These are phyloP conservation scores for Scedosporium apiospermum DNA, from an alignment of 2,329 filamentous ascomycete genomes.

Conservation along the genomic window DNA sequence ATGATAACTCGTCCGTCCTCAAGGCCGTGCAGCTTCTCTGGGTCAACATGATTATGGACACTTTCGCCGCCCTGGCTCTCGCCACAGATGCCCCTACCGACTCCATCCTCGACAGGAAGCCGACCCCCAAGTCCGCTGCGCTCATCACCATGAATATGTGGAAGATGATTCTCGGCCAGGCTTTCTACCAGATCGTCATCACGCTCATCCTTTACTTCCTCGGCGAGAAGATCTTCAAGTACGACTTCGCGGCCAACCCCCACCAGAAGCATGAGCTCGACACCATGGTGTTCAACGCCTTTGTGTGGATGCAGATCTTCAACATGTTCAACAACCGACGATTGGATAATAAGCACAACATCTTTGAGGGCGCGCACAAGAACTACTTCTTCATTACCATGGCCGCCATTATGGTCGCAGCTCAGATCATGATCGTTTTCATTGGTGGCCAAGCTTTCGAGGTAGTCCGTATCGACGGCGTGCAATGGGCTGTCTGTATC, in stretches of 20 bases:
- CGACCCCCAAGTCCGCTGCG: slow-evolving; percentile 54
- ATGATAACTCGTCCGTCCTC: slow-evolving; percentile 47
- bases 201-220: slow-evolving; percentile 53
- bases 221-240: slow-evolving; percentile 44
- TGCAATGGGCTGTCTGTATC: slow-evolving; percentile 46
- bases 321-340: slow-evolving; percentile 59
- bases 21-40: slow-evolving; percentile 59
- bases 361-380: slow-evolving; percentile 46
- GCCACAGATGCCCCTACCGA: slow-evolving; percentile 53
- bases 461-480: slow-evolving; percentile 29
- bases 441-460: slow-evolving; percentile 45
- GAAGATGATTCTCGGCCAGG: slow-evolving; percentile 57
- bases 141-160: slow-evolving; percentile 64
- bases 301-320: slow-evolving; percentile 66
- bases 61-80: slow-evolving; percentile 55
- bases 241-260: slow-evolving; percentile 24
- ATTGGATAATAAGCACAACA: slow-evolving; percentile 53
- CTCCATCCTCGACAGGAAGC: slow-evolving; percentile 38
- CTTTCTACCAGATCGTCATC: slow-evolving; percentile 48
- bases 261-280: slow-evolving; percentile 38
- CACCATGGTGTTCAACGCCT: slow-evolving; percentile 60
- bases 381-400: slow-evolving; percentile 51
- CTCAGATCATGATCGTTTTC: slow-evolving; percentile 48
- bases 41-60: slow-evolving; percentile 64
- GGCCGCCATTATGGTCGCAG: slow-evolving; percentile 45